Conservation (phyloP, 805 yeast genomes). For the Saturnispora ahearnii region DNA sequence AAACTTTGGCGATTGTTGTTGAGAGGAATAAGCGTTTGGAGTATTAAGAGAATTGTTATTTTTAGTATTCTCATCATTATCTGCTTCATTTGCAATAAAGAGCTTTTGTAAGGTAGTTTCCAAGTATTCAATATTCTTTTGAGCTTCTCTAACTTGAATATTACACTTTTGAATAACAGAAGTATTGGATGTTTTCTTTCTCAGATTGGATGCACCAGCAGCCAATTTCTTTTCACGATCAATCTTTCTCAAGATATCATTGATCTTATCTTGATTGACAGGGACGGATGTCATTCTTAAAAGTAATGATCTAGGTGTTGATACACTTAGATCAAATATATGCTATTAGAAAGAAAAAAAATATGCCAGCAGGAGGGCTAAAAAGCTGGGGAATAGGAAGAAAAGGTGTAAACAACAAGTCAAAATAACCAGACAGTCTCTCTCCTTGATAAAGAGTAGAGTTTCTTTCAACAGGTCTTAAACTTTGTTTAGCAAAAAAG, state of each 20-base stretch:
- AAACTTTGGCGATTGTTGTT: slow-evolving; percentile 35
- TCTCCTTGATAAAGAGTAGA: neutral
- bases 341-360: neutral
- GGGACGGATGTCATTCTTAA: slow-evolving; percentile 19
- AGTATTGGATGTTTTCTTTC: slow-evolving; percentile 68
- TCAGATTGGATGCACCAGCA: slow-evolving; percentile 74
- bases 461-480: neutral
- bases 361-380: neutral
- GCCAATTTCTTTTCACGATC: slow-evolving; percentile 83
- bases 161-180: slow-evolving; percentile 87
- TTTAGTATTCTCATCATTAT: slow-evolving; percentile 2
- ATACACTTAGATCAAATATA: neutral
- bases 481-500: neutral
- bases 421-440: neutral
- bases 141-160: slow-evolving; percentile 83
- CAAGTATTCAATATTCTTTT: slow-evolving; percentile 81
- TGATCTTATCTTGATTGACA: slow-evolving; percentile 28
- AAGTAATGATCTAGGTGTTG: neutral
- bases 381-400: neutral
- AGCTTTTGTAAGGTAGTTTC: slow-evolving; percentile 67
- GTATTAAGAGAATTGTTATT: slow-evolving; percentile 1
- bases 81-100: slow-evolving; percentile 22
- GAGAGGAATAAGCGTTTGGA: slow-evolving; percentile 1
- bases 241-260: slow-evolving; percentile 76
- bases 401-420: neutral